Conservation (phyloP, 345 rosid genomes). For the Euphorbia pulcherrima region DNA sequence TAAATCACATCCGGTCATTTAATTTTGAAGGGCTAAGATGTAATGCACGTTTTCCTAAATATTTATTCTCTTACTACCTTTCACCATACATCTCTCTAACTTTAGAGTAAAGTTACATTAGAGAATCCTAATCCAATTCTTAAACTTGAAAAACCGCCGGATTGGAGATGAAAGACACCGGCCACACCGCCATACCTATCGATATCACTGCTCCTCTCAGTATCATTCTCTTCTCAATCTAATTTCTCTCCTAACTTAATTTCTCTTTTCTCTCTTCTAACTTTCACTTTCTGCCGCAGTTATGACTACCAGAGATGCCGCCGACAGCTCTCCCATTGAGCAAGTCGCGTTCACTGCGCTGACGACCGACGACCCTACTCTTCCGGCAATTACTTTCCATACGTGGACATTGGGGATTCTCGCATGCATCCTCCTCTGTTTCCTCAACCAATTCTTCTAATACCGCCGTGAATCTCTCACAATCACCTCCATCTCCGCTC, state of each 20-base stretch:
- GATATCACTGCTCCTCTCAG: constrained; percentile 43
- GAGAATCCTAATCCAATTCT: too few relatives aligned
- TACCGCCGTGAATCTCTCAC: constrained; percentile 67
- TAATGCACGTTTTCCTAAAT: too few relatives aligned
- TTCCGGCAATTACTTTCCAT: constrained; percentile 54
- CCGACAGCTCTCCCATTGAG: constrained; percentile 58
- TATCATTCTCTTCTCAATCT: constrained; percentile 16
- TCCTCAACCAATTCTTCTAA: constrained; percentile 74
- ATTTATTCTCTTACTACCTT: too few relatives aligned
- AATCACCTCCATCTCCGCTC: constrained; percentile 57
- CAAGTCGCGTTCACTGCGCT: constrained; percentile 68
- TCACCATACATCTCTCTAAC: too few relatives aligned
- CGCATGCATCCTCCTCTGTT: constrained; percentile 58
- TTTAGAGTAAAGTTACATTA: too few relatives aligned
- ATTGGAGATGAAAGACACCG: too few relatives aligned
- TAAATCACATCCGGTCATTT: too few relatives aligned
- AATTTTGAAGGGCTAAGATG: too few relatives aligned
- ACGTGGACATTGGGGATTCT: constrained; percentile 49
- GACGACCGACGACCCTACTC: constrained; percentile 42
- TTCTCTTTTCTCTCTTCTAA: neutral
- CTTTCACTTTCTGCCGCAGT: constrained; percentile 4
- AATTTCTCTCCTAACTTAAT: neutral
- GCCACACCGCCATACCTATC: too few relatives aligned
- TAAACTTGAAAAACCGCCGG: too few relatives aligned
- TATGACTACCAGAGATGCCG: neutral